These are phyloP conservation scores for Intubia oerlemansii DNA, from an alignment of 2,329 filamentous ascomycete species.

Conservation along the genomic window DNA sequence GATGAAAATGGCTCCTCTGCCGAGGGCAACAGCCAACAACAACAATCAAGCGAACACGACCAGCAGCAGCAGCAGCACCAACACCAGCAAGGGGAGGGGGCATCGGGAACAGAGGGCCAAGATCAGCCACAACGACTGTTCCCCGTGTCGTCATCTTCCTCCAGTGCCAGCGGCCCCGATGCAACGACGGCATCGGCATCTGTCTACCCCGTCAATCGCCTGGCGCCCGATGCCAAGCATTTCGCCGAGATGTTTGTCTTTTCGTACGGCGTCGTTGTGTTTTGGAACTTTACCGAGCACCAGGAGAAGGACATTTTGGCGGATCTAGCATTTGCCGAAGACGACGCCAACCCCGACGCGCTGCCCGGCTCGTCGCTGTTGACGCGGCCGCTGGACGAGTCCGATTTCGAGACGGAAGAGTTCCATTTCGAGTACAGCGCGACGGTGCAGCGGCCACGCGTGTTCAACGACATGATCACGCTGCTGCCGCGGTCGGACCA, in stretches of 20 bases:
- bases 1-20: not conserved
- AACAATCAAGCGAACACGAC: too few species aligned
- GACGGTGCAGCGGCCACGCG: slow-evolving; percentile 64
- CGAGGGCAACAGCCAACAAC: too few species aligned
- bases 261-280: slow-evolving; percentile 90
- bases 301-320: slow-evolving; percentile 95
- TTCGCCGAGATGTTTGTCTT: slow-evolving; percentile 96
- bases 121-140: slow-evolving; percentile 1
- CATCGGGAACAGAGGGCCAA: too few species aligned
- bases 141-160: not conserved
- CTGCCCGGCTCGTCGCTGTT: slow-evolving; percentile 34
- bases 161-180: not conserved
- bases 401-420: slow-evolving; percentile 91
- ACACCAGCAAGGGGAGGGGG: slow-evolving; percentile 1
- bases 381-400: slow-evolving; percentile 60
- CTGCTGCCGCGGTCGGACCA: slow-evolving; percentile 75
- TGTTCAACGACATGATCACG: slow-evolving; percentile 99
- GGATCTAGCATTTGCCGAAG: slow-evolving; percentile 73
- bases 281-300: slow-evolving; percentile 94
- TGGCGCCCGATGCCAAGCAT: slow-evolving; percentile 49
- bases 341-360: slow-evolving; percentile 16
- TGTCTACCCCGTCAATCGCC: slow-evolving; percentile 34
- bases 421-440: slow-evolving; percentile 96
- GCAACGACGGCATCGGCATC: not conserved
- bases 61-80: not conserved